Evolutionary conservation across 805 yeast species (phyloP).

Genomic region (Ogataea siamensis): DNA sequence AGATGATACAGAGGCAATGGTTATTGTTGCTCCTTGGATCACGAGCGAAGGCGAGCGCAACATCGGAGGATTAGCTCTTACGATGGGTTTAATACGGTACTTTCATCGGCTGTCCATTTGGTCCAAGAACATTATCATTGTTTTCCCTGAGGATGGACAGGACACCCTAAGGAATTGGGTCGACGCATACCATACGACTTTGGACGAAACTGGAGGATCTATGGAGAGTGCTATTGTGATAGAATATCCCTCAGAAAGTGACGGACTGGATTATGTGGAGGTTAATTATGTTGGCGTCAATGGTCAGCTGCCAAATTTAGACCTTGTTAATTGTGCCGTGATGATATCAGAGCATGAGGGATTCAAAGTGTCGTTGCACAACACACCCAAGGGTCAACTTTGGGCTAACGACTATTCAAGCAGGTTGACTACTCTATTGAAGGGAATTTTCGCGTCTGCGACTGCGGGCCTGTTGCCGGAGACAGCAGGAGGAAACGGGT

Average conservation of each 20-base stretch:
- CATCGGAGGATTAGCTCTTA: conserved; percentile 76
- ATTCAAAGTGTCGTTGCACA: conserved; percentile 65
- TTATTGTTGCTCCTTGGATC: conserved; percentile 83
- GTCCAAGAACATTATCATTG: conserved; percentile 91
- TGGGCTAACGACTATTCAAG: conserved; percentile 47
- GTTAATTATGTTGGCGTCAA: conserved; percentile 82
- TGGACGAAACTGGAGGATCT: conserved; percentile 89
- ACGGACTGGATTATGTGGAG: conserved; percentile 72
- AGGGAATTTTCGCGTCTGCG: conserved; percentile 69
- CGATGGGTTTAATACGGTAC: conserved; percentile 72
- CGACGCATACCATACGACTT: conserved; percentile 81
- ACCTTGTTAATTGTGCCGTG: conserved; percentile 80
- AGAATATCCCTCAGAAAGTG: conserved; percentile 65
- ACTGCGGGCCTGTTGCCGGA: conserved; percentile 56
- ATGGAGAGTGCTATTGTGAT: conserved; percentile 86
- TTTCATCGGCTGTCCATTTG: conserved; percentile 86
- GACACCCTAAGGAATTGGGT: conserved; percentile 83
- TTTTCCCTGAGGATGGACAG: conserved; percentile 71
- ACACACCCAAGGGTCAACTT: conserved; percentile 46
- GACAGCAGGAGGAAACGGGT: conserved; percentile 47
- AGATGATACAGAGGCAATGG: conserved; percentile 94
- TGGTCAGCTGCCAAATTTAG: conserved; percentile 95
- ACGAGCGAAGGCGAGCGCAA: conserved; percentile 65
- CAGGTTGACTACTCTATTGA: conserved; percentile 56
- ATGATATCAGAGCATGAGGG: conserved; percentile 73